Conservation (phyloP, 305 asterid species). For the Rubia tinctorum region DNA sequence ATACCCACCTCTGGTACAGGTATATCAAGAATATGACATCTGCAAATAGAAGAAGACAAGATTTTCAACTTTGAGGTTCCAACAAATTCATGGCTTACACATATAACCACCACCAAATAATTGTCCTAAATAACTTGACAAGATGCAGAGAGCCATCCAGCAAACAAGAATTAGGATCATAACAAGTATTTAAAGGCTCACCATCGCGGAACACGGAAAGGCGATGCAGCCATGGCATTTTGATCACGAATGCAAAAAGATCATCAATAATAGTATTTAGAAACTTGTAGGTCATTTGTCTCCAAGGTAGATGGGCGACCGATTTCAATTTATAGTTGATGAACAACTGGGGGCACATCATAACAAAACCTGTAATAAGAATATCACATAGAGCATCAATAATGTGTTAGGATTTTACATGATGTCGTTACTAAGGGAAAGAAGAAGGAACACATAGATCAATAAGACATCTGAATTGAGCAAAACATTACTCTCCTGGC, state of each 20-base stretch:
- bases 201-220: conserved; percentile 99
- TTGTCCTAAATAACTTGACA: not conserved
- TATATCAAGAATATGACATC: conserved; percentile 90
- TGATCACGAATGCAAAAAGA: conserved; percentile 94
- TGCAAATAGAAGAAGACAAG: conserved; percentile 34
- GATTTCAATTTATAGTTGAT: conserved; percentile 92
- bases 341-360: conserved; percentile 99
- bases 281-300: conserved; percentile 98
- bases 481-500: too few species aligned
- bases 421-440: not conserved
- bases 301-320: conserved; percentile 98
- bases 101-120: not conserved
- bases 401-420: not conserved
- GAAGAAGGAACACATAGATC: not conserved
- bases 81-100: not conserved
- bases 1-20: conserved; percentile 80
- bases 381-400: not conserved
- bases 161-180: not conserved
- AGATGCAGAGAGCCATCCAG: too few species aligned
- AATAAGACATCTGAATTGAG: not conserved
- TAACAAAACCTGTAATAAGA: conserved; percentile 71
- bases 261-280: conserved; percentile 93
- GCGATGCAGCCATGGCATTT: conserved; percentile 93
- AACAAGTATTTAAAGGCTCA: conserved; percentile 36
- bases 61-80: not conserved